These are phyloP conservation scores for Diaporthe velutina DNA, from an alignment of 2,329 filamentous ascomycete genomes.

Conservation along the genomic window DNA sequence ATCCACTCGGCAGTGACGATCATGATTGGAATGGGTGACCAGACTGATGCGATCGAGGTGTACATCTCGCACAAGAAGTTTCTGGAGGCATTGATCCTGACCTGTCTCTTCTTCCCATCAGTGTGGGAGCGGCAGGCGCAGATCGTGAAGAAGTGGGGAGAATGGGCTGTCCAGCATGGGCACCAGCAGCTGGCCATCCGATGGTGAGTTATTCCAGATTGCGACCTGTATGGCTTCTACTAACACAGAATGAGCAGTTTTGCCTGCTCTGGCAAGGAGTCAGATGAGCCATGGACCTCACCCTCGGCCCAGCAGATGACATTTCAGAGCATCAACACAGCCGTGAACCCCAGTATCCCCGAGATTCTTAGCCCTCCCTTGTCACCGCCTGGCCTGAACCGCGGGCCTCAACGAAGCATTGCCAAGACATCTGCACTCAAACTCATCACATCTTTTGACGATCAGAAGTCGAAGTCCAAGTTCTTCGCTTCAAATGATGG, in stretches of 20 bases:
- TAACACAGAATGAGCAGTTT: constrained; percentile 64
- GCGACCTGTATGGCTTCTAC: background rate
- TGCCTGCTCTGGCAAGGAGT: constrained; percentile 88
- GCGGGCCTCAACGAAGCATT: constrained; percentile 72
- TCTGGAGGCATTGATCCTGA: constrained; percentile 92
- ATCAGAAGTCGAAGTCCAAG: constrained; percentile 71
- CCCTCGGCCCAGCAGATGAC: constrained; percentile 77
- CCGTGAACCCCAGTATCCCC: constrained; percentile 57
- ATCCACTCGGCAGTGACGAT: constrained; percentile 93
- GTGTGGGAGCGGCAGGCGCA: constrained; percentile 94
- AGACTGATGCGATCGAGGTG: constrained; percentile 95
- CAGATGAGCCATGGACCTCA: constrained; percentile 88
- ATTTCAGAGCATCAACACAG: constrained; percentile 58
- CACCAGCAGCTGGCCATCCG: constrained; percentile 92
- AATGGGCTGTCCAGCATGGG: constrained; percentile 87
- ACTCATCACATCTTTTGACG: constrained; percentile 90
- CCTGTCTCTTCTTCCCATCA: constrained; percentile 82
- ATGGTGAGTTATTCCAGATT: constrained; percentile 62
- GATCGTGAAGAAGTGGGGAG: constrained; percentile 94
- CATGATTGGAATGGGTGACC: constrained; percentile 90
- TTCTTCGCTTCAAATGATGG: constrained; percentile 71
- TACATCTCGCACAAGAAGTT: constrained; percentile 92
- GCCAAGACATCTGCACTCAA: constrained; percentile 88
- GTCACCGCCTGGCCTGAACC: constrained; percentile 77
- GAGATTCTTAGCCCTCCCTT: constrained; percentile 77